Conservation (phyloP, 169 alveolate genomes). For the Plasmodium coatneyi region DNA sequence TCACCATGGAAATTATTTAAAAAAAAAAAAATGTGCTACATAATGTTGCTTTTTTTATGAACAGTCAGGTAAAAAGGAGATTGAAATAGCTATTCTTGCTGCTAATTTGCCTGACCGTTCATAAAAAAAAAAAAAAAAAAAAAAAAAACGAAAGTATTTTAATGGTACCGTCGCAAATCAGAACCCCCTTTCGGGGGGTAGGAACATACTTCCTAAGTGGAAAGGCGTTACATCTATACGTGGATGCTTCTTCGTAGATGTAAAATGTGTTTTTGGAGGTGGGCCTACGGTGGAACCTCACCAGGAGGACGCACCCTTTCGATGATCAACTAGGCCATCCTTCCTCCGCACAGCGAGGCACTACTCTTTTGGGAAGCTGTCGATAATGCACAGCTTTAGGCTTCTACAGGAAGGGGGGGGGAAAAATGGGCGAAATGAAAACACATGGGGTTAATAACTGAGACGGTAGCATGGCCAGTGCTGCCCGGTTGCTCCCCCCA, state of each 20-base stretch:
- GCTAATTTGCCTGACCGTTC: no score
- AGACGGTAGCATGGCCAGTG: not conserved
- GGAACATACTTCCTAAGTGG: not conserved
- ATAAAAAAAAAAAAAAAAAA: not conserved
- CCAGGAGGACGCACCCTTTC: not conserved
- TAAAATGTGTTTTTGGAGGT: not conserved
- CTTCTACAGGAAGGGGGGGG: constrained; percentile 1
- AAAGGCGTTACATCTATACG: not conserved
- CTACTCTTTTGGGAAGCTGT: constrained; percentile 26
- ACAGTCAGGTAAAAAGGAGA: not conserved
- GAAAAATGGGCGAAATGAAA: not conserved
- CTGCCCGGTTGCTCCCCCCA: not conserved
- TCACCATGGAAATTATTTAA: not conserved
- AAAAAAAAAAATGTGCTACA: not conserved
- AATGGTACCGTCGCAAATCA: not conserved
- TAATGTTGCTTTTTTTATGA: no score
- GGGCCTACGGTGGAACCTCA: not conserved
- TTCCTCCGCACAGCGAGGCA: not conserved
- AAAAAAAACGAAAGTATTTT: not conserved
- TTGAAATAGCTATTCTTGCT: not conserved
- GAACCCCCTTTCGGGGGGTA: not conserved
- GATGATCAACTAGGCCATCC: not conserved
- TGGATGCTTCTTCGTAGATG: not conserved
- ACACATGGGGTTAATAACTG: not conserved
- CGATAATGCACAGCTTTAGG: constrained; percentile 51